A percentile compares a stretch with the other conserved stretches of the same genome.
Conservation (phyloP, 2,329 filamentous ascomycete genomes). For the Apiospora phragmitis region DNA sequence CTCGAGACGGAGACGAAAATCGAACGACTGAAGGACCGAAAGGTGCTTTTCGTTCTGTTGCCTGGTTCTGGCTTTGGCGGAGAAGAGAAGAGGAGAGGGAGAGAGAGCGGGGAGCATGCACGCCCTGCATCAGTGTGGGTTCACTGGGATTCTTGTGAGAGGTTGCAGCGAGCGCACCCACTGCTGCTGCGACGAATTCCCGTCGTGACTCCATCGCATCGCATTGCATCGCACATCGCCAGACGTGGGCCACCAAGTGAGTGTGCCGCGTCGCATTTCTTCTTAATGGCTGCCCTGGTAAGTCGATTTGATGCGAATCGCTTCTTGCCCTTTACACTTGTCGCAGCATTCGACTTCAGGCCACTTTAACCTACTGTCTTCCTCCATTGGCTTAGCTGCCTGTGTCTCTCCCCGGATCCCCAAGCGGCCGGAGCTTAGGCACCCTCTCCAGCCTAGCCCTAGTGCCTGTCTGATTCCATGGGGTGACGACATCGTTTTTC, state of each 20-base stretch:
- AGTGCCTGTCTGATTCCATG: not conserved
- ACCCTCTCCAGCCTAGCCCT: conserved; percentile 5
- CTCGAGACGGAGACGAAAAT: not conserved
- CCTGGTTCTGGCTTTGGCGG: not conserved
- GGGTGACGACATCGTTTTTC: conserved; percentile 6
- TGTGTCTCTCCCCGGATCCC: not conserved
- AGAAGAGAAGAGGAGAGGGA: not conserved
- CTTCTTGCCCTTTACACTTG: not conserved
- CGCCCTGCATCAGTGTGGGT: not conserved
- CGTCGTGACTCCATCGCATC: not conserved
- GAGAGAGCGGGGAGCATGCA: not conserved
- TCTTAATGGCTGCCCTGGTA: conserved; percentile 16
- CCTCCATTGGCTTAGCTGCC: not conserved
- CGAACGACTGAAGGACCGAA: not conserved
- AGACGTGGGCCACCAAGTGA: not conserved
- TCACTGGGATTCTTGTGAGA: not conserved
- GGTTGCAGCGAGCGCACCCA: not conserved
- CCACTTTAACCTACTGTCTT: not conserved
- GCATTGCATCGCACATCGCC: not conserved
- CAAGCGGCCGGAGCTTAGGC: conserved; percentile 6
- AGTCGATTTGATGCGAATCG: not conserved
- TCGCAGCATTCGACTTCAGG: not conserved
- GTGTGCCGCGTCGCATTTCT: conserved; percentile 9
- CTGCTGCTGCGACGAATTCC: not conserved
- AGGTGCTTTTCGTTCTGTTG: not conserved